phyloP scores from a whole-genome alignment of 129 eudicot genomes.

The Escallonia herrerae region DNA sequence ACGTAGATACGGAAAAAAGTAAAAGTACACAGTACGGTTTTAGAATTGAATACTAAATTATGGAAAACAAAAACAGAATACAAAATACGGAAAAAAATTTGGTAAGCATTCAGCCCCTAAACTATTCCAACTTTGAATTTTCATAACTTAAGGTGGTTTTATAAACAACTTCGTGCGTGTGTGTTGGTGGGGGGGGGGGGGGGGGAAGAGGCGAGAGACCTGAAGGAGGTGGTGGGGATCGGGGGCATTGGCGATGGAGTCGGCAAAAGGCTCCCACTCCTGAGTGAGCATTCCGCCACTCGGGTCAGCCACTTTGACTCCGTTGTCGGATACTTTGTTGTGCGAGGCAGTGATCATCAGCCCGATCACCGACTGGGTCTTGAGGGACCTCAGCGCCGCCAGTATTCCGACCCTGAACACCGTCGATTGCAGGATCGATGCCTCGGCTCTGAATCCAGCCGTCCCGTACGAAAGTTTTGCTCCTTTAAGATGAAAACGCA shows the following conservation, averaged over 20 bases:
- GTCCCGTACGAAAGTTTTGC: conserved; percentile 34
- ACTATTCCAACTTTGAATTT: not conserved
- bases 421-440: conserved; percentile 55
- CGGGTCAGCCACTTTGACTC: conserved; percentile 83
- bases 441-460: conserved; percentile 86
- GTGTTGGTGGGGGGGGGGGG: no score
- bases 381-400: conserved; percentile 72
- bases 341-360: conserved; percentile 98
- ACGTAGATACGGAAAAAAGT: no score
- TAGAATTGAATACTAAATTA: no score
- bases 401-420: conserved; percentile 70
- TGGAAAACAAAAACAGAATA: no score
- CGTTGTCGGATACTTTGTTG: conserved; percentile 69
- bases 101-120: no score
- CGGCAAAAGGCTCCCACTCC: conserved; percentile 92
- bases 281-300: conserved; percentile 86
- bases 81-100: no score
- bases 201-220: conserved; percentile 15
- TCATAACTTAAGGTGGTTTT: not conserved
- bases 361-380: conserved; percentile 51
- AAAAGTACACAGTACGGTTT: no score
- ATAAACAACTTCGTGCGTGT: not conserved
- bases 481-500: conserved; percentile 23
- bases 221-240: conserved; percentile 43
- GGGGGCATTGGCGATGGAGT: conserved; percentile 67